Base-by-base conservation (phyloP, 352 stramenopile genomes). In the Albugo candida region DNA sequence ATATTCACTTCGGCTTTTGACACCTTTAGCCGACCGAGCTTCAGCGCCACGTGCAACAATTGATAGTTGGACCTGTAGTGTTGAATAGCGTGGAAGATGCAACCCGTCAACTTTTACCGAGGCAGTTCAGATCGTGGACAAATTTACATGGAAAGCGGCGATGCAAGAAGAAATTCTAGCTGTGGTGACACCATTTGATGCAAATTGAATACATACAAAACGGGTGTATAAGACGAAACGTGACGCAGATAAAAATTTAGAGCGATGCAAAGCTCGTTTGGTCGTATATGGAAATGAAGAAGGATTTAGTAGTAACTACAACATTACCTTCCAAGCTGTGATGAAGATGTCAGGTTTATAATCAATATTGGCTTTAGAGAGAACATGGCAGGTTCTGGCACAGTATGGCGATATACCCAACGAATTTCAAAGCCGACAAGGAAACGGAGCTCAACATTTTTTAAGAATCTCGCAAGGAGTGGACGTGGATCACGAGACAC, bases 381-480 rank as follows among this genome's bases (percentile, higher is more conserved):
- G 8, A 10, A 43, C 8, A 10, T 43, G 38, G 3, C 17, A 8
- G 38, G 38, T 43, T 8, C 38, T 24, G 19, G 38, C 38, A 21
- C 38, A 43, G 8, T 8, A 43, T 43, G 38, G 17, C 3, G 24
- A 43, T 8, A 43, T 24, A 21, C 38, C 8, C 38, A 10, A 43
- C 38, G 38, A 3, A 21, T 43, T 19, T 43, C 17, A 43, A 43
- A 21, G 38, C 38, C 8, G 1, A 17, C 5, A 37, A 45, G 11
- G 14, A 48, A 13, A 13, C 51, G 19, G 38, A 43, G 8, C 38
- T 43, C 34, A 16, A 20, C 24, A 55, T 55, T 14, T 55, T 19
- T 38, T 53, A 52, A 47, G 11, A 11, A 18, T 47, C 8, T 47
- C 50, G 13, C 45, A 49, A 13, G 48, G 48, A 19, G 31, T 53